phyloP scores from a whole-genome alignment of 108 stramenopile species.

The Chaetoceros tenuissimus region DNA sequence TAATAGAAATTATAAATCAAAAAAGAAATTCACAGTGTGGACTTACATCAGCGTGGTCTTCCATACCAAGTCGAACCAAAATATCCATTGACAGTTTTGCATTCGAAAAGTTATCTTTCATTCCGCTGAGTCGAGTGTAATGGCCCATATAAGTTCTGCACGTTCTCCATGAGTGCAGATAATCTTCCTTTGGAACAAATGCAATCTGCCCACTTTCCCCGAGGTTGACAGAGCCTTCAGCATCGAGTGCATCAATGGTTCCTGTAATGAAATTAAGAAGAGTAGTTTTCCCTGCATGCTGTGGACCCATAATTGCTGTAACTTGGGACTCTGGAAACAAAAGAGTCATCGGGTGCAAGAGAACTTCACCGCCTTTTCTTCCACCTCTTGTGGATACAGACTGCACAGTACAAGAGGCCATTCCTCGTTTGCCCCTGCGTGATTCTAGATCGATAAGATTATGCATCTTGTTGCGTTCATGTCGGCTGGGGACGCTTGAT shows the following conservation, averaged over 20 bases:
- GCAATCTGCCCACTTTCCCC: slow-evolving; percentile 32
- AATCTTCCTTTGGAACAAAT: slow-evolving; percentile 41
- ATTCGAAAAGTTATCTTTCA: slow-evolving; percentile 11
- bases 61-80: slow-evolving; percentile 35
- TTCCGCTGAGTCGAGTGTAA: slow-evolving; percentile 29
- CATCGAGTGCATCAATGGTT: slow-evolving; percentile 18
- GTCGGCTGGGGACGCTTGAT: no score
- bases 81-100: slow-evolving; percentile 23
- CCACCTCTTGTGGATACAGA: no score
- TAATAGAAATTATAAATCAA: no score
- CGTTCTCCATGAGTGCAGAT: slow-evolving; percentile 45
- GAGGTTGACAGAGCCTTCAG: slow-evolving; percentile 34
- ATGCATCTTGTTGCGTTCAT: no score
- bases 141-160: slow-evolving; percentile 44
- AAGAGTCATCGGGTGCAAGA: slow-evolving; percentile 31
- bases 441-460: no score
- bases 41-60: slow-evolving; percentile 33
- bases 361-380: not conserved
- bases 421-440: no score
- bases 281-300: slow-evolving; percentile 41
- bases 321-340: slow-evolving; percentile 40
- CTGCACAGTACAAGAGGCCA: no score
- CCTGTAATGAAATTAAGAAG: slow-evolving; percentile 37
- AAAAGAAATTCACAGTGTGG: no score
- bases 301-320: slow-evolving; percentile 47